Evolutionary conservation across 176 grass and related monocot genomes (phyloP), one percentile per base, ranked within the genome.

Genomic region (Chrysopogon serrulatus): DNA sequence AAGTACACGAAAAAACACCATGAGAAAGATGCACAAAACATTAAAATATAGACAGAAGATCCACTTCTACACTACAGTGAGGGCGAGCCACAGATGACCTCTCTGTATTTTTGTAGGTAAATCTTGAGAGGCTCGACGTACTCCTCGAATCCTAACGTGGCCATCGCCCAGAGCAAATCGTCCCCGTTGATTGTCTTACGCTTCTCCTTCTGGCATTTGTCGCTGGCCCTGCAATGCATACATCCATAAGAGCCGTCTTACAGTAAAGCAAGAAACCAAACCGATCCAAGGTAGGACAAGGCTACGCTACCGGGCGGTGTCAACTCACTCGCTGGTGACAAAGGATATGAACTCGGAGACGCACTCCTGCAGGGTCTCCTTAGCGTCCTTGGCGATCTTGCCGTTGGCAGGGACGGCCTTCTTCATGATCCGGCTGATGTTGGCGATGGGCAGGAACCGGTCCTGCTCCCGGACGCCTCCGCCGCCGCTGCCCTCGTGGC

Each of bases 381-480:
- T 99, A 40, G 93, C 93, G 87, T 99, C 97, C 81, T 99, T 99
- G 42, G 97, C 97, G 79, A 99, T 99, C 90, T 99, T 99, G 42
- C 91, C 93, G 90, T 99, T 99, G 33, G 97, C 93, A 32, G 97
- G 97, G 21, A 99, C 87, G 37, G 93, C 97, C 91, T 99, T 99
- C 88, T 99, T 99, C 97, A 99, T 99, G 90, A 99, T 96, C 41
- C 97, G 90, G 90, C 97, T 99, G 87, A 99, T 99, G 87, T 99
- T 99, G 54, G 97, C 97, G 90, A 99, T 99, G 59, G 97, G 97
- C 34, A 99, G 88, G 82, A 96, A 99, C 30, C 97, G 65, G 84
- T 99, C 97, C 88, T 99, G 97, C 86, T 99, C 97, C 79, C 90
- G 65, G 74, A 92, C 87, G 30, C 86, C 86, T 9, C 84, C 88